A percentile compares a stretch with the other conserved stretches of the same genome.
Evolutionary conservation across 2,329 filamentous ascomycete species (phyloP).

Genomic region (Colletotrichum orchidophilum): DNA sequence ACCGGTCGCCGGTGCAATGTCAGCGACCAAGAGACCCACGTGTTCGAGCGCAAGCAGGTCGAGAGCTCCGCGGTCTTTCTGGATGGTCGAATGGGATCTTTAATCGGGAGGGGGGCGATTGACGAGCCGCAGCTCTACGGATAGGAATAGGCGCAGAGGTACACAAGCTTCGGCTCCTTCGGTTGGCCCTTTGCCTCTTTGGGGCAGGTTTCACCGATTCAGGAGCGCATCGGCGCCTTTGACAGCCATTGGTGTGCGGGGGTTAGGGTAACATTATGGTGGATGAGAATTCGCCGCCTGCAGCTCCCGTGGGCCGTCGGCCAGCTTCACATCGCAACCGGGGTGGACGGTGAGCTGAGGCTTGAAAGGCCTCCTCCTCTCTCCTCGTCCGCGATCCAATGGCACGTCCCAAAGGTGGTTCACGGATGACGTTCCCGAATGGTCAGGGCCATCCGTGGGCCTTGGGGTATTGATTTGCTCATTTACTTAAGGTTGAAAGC

Average conservation of each 20-base stretch:
- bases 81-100: not conserved
- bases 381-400: not conserved
- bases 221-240: not conserved
- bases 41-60: conserved; percentile 14
- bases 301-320: not conserved
- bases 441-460: not conserved
- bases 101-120: not conserved
- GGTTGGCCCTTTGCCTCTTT: not conserved
- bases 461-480: not conserved
- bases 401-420: conserved; percentile 1
- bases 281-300: not conserved
- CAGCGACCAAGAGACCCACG: conserved; percentile 10
- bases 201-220: not conserved
- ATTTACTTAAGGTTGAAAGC: conserved; percentile 20
- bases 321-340: not conserved
- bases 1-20: not conserved
- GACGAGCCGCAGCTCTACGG: not conserved
- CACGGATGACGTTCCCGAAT: conserved; percentile 1
- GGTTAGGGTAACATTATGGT: not conserved
- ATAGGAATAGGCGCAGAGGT: too few species aligned
- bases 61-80: not conserved
- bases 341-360: not conserved
- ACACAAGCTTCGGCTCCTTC: conserved; percentile 6
- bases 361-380: not conserved
- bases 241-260: conserved; percentile 10